phyloP scores from a whole-genome alignment of 192 early-diverging fungal genomes.

The Mortierella antarctica region DNA sequence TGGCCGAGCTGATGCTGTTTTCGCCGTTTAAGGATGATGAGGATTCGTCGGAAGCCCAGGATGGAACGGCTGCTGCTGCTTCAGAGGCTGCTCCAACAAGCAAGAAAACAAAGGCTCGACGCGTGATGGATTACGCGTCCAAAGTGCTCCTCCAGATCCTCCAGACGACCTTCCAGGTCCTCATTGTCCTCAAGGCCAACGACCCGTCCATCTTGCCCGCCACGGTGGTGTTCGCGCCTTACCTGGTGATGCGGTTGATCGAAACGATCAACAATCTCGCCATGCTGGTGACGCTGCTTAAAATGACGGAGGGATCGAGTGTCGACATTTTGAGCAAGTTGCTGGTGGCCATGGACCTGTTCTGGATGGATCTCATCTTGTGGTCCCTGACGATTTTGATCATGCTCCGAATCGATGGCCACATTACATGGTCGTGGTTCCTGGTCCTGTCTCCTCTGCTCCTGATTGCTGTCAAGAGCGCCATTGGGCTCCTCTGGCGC shows the following conservation, averaged over 20 bases:
- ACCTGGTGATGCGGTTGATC: constrained; percentile 68
- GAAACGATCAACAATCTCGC: too few relatives aligned
- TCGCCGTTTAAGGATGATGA: constrained; percentile 56
- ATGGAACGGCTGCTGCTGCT: neutral
- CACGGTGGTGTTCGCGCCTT: constrained; percentile 79
- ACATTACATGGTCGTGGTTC: constrained; percentile 64
- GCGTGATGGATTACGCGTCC: neutral
- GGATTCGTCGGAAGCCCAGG: constrained; percentile 25
- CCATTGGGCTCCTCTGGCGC: constrained; percentile 38
- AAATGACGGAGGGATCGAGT: too few relatives aligned
- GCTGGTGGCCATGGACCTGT: constrained; percentile 53
- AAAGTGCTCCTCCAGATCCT: constrained; percentile 56
- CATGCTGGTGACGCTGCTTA: too few relatives aligned
- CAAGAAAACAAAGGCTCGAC: neutral
- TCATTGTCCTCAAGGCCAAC: constrained; percentile 78
- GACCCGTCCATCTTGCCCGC: constrained; percentile 63
- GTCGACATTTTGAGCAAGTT: neutral
- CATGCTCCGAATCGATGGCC: constrained; percentile 63
- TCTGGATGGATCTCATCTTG: constrained; percentile 71
- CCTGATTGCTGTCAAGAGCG: constrained; percentile 64
- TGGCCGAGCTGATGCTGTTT: constrained; percentile 29
- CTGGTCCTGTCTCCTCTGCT: constrained; percentile 75
- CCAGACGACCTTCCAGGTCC: constrained; percentile 78
- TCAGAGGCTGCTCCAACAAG: neutral
- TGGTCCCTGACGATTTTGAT: constrained; percentile 75